Conservation (phyloP, 768 basidiomycete species). For the Termitomyces sp. region DNA sequence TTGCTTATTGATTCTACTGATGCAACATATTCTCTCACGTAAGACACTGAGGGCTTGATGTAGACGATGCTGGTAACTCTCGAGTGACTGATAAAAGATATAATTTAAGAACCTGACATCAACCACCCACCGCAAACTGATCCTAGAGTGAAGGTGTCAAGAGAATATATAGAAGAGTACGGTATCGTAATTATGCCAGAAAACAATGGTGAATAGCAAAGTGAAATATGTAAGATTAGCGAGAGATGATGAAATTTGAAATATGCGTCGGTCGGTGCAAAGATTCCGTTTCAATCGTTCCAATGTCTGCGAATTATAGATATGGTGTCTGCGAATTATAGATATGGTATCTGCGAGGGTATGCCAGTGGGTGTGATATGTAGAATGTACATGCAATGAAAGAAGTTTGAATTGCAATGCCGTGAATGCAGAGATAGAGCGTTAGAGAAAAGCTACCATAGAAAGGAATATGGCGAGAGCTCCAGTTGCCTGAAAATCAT, state of each 20-base stretch:
- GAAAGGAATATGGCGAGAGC: background rate
- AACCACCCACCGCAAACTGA: no score
- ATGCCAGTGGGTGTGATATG: background rate
- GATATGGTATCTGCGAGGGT: background rate
- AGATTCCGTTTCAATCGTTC: background rate
- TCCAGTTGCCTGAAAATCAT: background rate
- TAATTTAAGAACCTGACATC: no score
- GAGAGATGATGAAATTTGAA: background rate
- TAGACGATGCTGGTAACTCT: no score
- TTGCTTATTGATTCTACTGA: no score
- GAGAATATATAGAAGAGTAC: no score
- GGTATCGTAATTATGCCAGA: background rate
- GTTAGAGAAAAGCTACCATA: background rate
- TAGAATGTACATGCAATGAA: background rate
- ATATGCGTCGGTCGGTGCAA: background rate
- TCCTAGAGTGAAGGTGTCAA: no score
- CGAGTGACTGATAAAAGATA: no score
- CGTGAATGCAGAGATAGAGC: background rate
- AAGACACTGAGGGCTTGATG: no score
- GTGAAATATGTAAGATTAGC: no score
- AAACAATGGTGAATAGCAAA: background rate
- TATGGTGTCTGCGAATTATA: background rate
- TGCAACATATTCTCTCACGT: no score
- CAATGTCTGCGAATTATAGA: background rate
- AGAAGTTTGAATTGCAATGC: background rate